A percentile compares a stretch with the other conserved stretches of the same genome.
Conservation (phyloP, 208 protist species). For the Crithidia bombi region DNA sequence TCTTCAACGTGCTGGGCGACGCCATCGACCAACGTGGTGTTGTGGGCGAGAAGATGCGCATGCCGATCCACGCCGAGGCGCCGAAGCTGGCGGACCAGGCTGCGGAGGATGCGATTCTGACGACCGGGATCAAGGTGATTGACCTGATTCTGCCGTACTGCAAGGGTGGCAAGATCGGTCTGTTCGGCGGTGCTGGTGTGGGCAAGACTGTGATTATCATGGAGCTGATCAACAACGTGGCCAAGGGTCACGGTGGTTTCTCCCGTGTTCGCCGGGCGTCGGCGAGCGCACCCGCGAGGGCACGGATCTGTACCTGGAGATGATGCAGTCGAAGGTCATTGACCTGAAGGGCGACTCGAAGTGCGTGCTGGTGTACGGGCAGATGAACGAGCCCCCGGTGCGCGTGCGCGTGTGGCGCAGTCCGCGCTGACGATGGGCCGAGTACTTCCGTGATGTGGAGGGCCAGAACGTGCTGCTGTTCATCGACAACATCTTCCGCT, state of each 20-base stretch:
- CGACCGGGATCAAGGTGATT: conserved; percentile 99
- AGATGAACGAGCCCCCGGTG: conserved; percentile 99
- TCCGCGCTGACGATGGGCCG: conserved; percentile 97
- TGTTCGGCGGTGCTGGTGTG: conserved; percentile 96
- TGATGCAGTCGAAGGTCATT: conserved; percentile 97
- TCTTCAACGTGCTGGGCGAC: conserved; percentile 99
- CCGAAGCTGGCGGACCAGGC: conserved; percentile 95
- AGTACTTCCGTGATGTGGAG: conserved; percentile 99
- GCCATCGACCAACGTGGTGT: conserved; percentile 98
- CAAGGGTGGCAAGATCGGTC: conserved; percentile 98
- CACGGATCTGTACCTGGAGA: conserved; percentile 99
- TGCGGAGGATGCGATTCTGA: conserved; percentile 94
- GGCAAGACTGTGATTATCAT: conserved; percentile 99
- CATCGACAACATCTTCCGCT: conserved; percentile 99
- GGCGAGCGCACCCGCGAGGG: conserved; percentile 98
- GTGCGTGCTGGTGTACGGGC: conserved; percentile 98
- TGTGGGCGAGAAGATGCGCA: conserved; percentile 86
- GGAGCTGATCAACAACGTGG: conserved; percentile 99
- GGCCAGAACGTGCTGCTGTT: conserved; percentile 99
- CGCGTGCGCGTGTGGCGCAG: conserved; percentile 97
- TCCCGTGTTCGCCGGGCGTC: conserved; percentile 99
- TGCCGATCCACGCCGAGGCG: conserved; percentile 96
- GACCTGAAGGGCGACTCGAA: conserved; percentile 96
- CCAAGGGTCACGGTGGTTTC: conserved; percentile 98
- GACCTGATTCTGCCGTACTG: conserved; percentile 98